Percentiles rank a stretch among this genome's conserved stretches.
Conservation (phyloP, 257 asterid species). For the Jasminum sambac region DNA sequence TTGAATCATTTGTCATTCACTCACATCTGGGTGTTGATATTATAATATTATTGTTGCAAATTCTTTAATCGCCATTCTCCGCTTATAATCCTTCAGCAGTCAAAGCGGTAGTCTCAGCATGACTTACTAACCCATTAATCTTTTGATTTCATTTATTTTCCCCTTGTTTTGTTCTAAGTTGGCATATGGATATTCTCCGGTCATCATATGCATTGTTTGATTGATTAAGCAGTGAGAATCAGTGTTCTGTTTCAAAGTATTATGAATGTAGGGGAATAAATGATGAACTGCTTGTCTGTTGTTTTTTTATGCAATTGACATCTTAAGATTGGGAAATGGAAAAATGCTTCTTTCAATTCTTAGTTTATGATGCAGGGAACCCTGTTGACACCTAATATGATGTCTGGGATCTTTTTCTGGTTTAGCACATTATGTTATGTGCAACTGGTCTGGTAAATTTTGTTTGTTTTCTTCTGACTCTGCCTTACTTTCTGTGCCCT, state of each 20-base stretch:
- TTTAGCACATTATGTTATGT: background rate
- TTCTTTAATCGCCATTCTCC: background rate
- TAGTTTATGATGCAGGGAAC: background rate
- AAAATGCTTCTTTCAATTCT: background rate
- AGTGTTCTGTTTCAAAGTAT: background rate
- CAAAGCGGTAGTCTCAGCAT: background rate
- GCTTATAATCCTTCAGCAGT: background rate
- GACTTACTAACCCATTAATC: background rate
- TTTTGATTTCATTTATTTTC: background rate
- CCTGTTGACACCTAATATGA: background rate
- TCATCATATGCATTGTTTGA: background rate
- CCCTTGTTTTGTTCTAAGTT: background rate
- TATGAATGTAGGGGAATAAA: background rate
- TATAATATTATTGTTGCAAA: background rate
- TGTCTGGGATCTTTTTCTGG: background rate
- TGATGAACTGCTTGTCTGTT: background rate
- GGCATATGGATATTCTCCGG: background rate
- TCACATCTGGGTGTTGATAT: background rate
- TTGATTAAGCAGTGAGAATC: background rate
- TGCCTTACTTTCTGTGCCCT: background rate
- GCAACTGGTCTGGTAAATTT: background rate
- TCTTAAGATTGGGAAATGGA: background rate
- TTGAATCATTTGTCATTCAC: background rate
- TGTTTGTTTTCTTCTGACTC: background rate
- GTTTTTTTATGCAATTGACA: background rate